Evolutionary conservation across 805 yeast species (phyloP).

Genomic region (Yarrowia alimentaria): DNA sequence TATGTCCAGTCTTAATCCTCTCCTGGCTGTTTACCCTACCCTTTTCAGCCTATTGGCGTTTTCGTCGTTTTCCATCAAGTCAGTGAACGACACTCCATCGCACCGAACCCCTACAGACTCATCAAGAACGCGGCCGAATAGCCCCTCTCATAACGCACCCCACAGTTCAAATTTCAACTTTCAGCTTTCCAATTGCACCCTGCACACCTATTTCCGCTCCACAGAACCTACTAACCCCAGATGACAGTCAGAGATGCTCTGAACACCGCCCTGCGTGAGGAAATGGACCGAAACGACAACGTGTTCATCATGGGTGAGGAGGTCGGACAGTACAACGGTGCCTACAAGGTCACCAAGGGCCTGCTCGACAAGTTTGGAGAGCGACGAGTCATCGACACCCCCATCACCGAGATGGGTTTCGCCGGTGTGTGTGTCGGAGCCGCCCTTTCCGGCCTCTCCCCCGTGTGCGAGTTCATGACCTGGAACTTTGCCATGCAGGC

Average conservation of each 20-base stretch:
- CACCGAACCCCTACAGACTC: no score
- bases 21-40: no score
- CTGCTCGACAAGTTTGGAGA: constrained; percentile 93
- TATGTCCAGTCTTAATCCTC: no score
- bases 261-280: constrained; percentile 94
- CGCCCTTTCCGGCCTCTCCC: constrained; percentile 93
- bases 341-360: constrained; percentile 95
- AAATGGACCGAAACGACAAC: constrained; percentile 89
- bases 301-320: constrained; percentile 98
- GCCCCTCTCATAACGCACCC: no score
- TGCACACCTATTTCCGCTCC: constrained; percentile 15
- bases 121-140: no score
- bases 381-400: constrained; percentile 90
- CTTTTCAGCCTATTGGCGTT: no score
- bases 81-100: no score
- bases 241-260: constrained; percentile 97
- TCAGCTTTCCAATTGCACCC: constrained; percentile 19
- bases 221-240: constrained; percentile 31
- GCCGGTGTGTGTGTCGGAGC: constrained; percentile 94
- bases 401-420: constrained; percentile 99
- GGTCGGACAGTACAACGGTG: constrained; percentile 99
- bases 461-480: constrained; percentile 98
- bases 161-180: no score
- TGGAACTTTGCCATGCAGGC: constrained; percentile 99
- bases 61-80: no score